phyloP scores from a whole-genome alignment of 495 filamentous ascomycete genomes.

The Aspergillus nanangensis region DNA sequence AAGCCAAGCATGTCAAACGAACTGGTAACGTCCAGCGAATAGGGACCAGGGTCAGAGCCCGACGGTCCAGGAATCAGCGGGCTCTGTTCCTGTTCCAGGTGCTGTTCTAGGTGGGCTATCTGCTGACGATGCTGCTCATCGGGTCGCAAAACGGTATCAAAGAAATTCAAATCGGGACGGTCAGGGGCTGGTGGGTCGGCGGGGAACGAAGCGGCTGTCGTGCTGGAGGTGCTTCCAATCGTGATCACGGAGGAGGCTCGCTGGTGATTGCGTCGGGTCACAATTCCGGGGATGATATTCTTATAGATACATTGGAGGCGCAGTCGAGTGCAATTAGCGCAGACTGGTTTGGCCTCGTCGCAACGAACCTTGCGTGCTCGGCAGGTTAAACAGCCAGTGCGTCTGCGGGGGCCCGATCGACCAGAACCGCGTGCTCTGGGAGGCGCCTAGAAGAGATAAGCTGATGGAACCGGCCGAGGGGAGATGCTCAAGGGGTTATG shows the following conservation, averaged over 20 bases:
- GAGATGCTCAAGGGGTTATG: background rate
- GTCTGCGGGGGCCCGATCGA: slow-evolving; percentile 37
- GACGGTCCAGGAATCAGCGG: too few species aligned
- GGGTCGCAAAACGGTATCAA: slow-evolving; percentile 27
- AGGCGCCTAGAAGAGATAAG: slow-evolving; percentile 8
- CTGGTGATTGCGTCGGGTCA: slow-evolving; percentile 5
- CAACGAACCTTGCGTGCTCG: slow-evolving; percentile 44
- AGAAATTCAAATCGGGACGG: slow-evolving; percentile 22
- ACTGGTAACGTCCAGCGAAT: too few species aligned
- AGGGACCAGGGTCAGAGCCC: too few species aligned
- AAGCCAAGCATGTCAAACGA: slow-evolving; percentile 41
- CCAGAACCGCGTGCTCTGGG: slow-evolving; percentile 32
- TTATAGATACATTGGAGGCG: slow-evolving; percentile 32
- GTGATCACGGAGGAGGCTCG: slow-evolving; percentile 1
- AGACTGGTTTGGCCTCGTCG: slow-evolving; percentile 36
- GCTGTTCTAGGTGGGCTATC: background rate
- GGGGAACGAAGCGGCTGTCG: too few species aligned
- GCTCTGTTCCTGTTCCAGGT: too few species aligned
- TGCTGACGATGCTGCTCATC: slow-evolving; percentile 18
- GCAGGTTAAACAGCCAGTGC: slow-evolving; percentile 43
- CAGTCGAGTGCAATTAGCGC: slow-evolving; percentile 35
- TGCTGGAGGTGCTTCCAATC: background rate
- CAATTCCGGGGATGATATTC: slow-evolving; percentile 15
- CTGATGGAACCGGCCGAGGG: background rate
- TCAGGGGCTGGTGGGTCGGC: slow-evolving; percentile 16